Evolutionary conservation across 768 basidiomycete species (phyloP), one percentile per base, ranked within the genome.

Genomic region (Chlorophyllum brunneum): DNA sequence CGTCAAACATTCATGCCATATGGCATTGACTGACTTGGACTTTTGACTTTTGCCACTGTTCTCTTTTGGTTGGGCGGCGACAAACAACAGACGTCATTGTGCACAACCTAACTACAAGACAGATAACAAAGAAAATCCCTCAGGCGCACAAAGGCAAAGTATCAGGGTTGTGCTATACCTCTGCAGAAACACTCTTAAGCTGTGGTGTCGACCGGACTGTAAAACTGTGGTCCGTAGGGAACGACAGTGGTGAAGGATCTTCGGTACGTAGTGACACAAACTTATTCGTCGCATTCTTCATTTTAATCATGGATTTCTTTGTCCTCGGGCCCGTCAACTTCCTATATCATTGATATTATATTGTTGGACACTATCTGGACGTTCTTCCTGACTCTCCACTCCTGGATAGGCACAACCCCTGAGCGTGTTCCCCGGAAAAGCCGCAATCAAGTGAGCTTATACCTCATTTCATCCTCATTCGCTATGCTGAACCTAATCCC

Each of bases 111-210:
- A 77, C 83, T 13, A 74, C 77, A 52, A 71, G 80, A 54, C 75
- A 74, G 36, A 75, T 79, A 48, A 56, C 83, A 18, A 61, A 79
- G 40, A 80, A 78, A 31, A 70, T 90, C 48, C 79, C 81, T 18
- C 76, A 75, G 37, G 92, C 89, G 0, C 93, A 94, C 66, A 85
- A 90, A 63, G 88, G 88, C 43, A 94, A 91, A 67, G 80, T 92
- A 3, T 85, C 91, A 4, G 93, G 91, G 0, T 64, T 95, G 31
- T 85, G 83, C 59, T 93, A 91, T 61, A 78, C 83, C 2, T 61
- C 63, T 11, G 57, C 60, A 38, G 78, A 81, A 38, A 73, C 79
- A 54, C 67, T 90, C 33, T 68, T 92, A 44, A 91, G 82, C 59
- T 94, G 91, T 63, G 89, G 92, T 31, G 83, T 87, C 4, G 93